Base-by-base conservation (phyloP, 768 basidiomycete species). In the Phlegmacium glaucopus region DNA sequence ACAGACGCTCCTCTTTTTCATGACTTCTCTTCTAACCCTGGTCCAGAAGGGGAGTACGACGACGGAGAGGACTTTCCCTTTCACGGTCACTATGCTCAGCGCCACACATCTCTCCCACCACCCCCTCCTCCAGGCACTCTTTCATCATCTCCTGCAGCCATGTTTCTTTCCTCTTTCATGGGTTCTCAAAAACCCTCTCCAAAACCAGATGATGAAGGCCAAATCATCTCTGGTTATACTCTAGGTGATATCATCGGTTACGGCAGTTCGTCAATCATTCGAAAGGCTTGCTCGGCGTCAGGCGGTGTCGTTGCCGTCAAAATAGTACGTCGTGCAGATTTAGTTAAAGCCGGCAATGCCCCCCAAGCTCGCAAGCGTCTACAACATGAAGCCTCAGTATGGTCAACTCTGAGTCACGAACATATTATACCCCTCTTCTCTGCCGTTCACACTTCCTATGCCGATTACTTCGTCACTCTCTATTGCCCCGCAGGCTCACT, bases 401-500 rank as follows among this genome's bases (percentile, higher is more conserved):
- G 91, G 91, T 69, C 79, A 1, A 74, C 80, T 1, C 79, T 93
- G 55, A 80, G 77, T 43, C 93, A 94, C 62, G 89, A 92, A 60
- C 85, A 94, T 58, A 79, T 94, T 51, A 78, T 96, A 12, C 92
- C 93, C 9, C 80, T 95, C 37, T 90, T 94, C 62, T 72, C 79
- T 36, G 68, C 70, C 13, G 68, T 77, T 44, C 78, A 83, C 55
- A 78, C 80, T 0, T 51, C 74, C 36, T 78, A 79, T 49, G 82
- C 85, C 43, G 83, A 86, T 57, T 93, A 80, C 60, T 87, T 91
- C 66, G 78, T 94, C 68, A 94, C 85, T 26, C 77, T 90, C 3
- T 79, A 79, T 54, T 94, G 92, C 58, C 87, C 89, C 10, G 87
- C 87, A 13, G 91, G 92, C 7, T 88, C 87, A 3, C 77, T 96